Percentiles rank a stretch among this genome's conserved stretches.
phyloP scores from a whole-genome alignment of 164 flowering plant species.

The Litsea cubeba region DNA sequence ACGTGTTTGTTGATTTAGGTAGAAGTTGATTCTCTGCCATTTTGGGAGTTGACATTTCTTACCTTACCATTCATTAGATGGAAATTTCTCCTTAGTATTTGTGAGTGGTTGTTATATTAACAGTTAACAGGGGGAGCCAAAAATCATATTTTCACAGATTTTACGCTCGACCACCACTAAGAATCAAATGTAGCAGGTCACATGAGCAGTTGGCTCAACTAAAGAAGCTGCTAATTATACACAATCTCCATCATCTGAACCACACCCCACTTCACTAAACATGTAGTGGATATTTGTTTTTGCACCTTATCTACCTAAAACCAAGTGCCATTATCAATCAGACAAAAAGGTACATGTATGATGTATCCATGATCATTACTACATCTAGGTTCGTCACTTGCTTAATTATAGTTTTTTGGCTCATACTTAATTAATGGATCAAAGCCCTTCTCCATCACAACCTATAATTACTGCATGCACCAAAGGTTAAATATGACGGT shows the following conservation, averaged over 20 bases:
- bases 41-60: too few species aligned
- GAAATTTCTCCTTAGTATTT: too few species aligned
- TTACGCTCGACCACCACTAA: too few species aligned
- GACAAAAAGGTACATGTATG: too few species aligned
- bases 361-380: neutral
- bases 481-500: neutral
- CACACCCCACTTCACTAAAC: neutral
- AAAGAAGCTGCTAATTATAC: neutral
- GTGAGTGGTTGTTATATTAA: too few species aligned
- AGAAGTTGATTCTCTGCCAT: too few species aligned
- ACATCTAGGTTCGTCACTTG: neutral
- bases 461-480: neutral
- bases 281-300: neutral
- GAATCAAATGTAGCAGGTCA: too few species aligned
- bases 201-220: neutral
- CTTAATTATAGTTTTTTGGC: neutral
- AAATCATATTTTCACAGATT: too few species aligned
- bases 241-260: neutral
- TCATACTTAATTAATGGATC: too few species aligned
- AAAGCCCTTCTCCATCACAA: neutral
- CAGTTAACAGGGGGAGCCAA: too few species aligned
- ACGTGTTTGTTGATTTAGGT: too few species aligned
- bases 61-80: too few species aligned
- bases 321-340: neutral
- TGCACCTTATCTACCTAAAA: neutral